phyloP scores from a whole-genome alignment of 192 early-diverging fungal species.

The Globomyces pollinis-pini region DNA sequence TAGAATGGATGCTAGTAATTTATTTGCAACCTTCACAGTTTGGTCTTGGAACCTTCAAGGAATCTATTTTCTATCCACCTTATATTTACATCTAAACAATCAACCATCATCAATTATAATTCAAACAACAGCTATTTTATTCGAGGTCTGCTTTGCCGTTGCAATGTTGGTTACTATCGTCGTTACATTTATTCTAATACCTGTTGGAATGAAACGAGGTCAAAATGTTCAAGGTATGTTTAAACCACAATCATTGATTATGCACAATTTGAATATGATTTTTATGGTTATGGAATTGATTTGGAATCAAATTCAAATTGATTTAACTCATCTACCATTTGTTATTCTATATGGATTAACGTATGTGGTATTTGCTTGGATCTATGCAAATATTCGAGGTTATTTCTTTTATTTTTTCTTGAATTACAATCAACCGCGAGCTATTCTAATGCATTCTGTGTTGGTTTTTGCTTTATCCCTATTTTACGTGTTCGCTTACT shows the following conservation, averaged over 20 bases:
- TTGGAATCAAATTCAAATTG: neutral
- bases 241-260: neutral
- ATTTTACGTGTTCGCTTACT: neutral
- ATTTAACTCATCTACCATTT: neutral
- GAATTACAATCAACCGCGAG: slow-evolving; percentile 1
- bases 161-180: slow-evolving; percentile 5
- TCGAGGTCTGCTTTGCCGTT: neutral
- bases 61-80: neutral
- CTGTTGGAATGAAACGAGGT: neutral
- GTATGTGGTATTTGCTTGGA: neutral
- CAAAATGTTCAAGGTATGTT: neutral
- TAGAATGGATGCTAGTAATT: neutral
- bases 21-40: neutral
- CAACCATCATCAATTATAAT: neutral
- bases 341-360: neutral
- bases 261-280: neutral
- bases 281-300: neutral
- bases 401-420: slow-evolving; percentile 4
- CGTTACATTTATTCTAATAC: neutral
- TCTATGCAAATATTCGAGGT: neutral
- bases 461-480: neutral
- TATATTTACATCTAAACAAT: neutral
- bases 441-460: neutral
- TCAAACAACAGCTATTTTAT: neutral
- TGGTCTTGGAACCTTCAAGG: slow-evolving; percentile 3